Conservation (phyloP, 2,329 filamentous ascomycete species). For the Colletotrichum tropicicola region DNA sequence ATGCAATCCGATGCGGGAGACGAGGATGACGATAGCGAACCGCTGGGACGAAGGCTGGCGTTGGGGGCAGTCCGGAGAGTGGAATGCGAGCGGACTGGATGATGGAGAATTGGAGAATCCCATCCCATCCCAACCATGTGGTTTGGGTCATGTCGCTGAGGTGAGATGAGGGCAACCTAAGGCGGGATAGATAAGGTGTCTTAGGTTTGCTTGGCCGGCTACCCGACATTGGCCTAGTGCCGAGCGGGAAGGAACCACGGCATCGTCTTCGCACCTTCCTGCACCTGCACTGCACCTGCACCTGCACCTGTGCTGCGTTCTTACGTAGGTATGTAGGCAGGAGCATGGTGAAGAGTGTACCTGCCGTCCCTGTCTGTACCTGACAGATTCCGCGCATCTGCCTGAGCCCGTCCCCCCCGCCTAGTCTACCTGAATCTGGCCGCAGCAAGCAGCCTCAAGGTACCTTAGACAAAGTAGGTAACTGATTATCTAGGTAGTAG, state of each 20-base stretch:
- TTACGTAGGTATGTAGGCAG: no score
- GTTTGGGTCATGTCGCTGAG: not conserved
- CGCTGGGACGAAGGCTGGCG: not conserved
- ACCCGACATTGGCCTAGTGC: conserved; percentile 1
- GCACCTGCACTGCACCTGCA: not conserved
- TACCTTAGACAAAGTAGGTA: no score
- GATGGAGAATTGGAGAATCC: conserved; percentile 8
- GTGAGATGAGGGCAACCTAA: conserved; percentile 3
- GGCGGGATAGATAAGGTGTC: not conserved
- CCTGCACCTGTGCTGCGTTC: not conserved
- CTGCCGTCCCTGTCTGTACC: no score
- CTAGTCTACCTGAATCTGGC: no score
- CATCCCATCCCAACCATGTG: conserved; percentile 12
- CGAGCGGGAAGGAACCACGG: conserved; percentile 1
- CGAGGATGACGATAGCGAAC: not conserved
- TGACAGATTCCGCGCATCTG: no score
- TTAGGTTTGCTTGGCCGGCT: conserved; percentile 2
- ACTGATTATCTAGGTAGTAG: not conserved
- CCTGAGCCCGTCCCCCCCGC: no score
- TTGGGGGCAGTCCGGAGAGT: not conserved
- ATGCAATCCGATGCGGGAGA: not conserved
- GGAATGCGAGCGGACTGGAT: not conserved
- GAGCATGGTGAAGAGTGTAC: no score
- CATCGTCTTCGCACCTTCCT: not conserved
- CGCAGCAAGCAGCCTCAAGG: no score